Evolutionary conservation across 352 stramenopile species (phyloP).

Genomic region (Pythium phragmitis): DNA sequence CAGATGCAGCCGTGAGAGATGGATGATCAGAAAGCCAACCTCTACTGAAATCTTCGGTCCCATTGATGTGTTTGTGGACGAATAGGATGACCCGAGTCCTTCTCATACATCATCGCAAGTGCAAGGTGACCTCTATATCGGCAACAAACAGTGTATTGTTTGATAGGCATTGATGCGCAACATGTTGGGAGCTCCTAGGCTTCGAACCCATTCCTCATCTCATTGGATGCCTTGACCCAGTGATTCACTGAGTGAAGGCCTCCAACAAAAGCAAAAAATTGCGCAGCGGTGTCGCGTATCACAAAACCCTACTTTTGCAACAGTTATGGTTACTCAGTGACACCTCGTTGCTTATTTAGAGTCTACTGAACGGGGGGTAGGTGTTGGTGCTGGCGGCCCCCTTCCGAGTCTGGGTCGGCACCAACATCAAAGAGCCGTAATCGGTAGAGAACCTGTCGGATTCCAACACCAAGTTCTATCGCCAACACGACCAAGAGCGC

Average conservation of each 20-base stretch:
- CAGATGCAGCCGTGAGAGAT: slow-evolving; percentile 56
- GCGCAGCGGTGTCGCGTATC: neutral
- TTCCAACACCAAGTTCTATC: slow-evolving; percentile 1
- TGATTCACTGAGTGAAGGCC: neutral
- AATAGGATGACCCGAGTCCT: neutral
- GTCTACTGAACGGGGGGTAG: slow-evolving; percentile 14
- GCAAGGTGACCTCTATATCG: too few species aligned
- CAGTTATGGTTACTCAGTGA: neutral
- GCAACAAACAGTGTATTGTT: too few species aligned
- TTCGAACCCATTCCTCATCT: slow-evolving; percentile 5
- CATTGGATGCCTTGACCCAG: too few species aligned
- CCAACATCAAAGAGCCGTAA: slow-evolving; percentile 5
- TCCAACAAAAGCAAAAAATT: neutral
- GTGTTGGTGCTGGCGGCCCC: neutral
- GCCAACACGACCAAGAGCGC: neutral
- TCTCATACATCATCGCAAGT: too few species aligned
- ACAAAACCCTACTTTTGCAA: neutral
- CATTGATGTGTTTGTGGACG: slow-evolving; percentile 63
- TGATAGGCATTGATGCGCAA: too few species aligned
- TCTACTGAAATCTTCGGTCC: slow-evolving; percentile 72
- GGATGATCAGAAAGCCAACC: slow-evolving; percentile 73
- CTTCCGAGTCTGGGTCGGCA: slow-evolving; percentile 3
- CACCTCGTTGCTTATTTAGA: neutral
- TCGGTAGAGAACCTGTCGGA: slow-evolving; percentile 2
- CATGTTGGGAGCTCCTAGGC: too few species aligned